These are phyloP conservation scores for Suillus cothurnatus DNA, from an alignment of 768 basidiomycete species.

Conservation along the genomic window DNA sequence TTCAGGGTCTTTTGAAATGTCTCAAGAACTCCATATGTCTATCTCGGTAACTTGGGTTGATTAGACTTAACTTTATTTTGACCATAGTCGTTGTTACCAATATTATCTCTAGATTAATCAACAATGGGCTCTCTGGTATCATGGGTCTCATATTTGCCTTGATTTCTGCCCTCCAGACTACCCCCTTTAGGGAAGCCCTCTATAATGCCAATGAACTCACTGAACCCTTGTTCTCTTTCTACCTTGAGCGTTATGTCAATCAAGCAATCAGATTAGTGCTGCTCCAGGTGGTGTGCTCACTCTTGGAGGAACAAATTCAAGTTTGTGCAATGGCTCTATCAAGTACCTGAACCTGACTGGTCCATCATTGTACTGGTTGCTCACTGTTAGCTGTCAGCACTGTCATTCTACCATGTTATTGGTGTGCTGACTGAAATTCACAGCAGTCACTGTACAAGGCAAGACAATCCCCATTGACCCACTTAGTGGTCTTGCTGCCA, in stretches of 20 bases:
- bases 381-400: slow-evolving; percentile 52
- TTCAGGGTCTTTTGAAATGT: slow-evolving; percentile 66
- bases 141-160: slow-evolving; percentile 72
- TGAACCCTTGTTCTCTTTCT: slow-evolving; percentile 63
- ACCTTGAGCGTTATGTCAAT: slow-evolving; percentile 54
- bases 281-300: slow-evolving; percentile 72
- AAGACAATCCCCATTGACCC: slow-evolving; percentile 44
- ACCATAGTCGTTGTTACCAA: slow-evolving; percentile 58
- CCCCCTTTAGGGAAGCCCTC: slow-evolving; percentile 70
- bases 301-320: slow-evolving; percentile 64
- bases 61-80: not conserved
- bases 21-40: slow-evolving; percentile 57
- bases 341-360: slow-evolving; percentile 50
- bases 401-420: not conserved
- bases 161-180: slow-evolving; percentile 55
- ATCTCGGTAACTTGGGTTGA: slow-evolving; percentile 6
- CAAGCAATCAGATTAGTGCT: slow-evolving; percentile 30
- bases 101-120: slow-evolving; percentile 49
- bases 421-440: slow-evolving; percentile 1
- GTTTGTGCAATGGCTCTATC: slow-evolving; percentile 65
- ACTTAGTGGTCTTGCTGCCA: slow-evolving; percentile 60
- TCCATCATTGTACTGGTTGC: slow-evolving; percentile 59
- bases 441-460: slow-evolving; percentile 66
- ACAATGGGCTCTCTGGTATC: slow-evolving; percentile 62
- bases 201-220: slow-evolving; percentile 42